Evolutionary conservation across 805 yeast genomes (phyloP).

Genomic region (Ogataea paraovalis): DNA sequence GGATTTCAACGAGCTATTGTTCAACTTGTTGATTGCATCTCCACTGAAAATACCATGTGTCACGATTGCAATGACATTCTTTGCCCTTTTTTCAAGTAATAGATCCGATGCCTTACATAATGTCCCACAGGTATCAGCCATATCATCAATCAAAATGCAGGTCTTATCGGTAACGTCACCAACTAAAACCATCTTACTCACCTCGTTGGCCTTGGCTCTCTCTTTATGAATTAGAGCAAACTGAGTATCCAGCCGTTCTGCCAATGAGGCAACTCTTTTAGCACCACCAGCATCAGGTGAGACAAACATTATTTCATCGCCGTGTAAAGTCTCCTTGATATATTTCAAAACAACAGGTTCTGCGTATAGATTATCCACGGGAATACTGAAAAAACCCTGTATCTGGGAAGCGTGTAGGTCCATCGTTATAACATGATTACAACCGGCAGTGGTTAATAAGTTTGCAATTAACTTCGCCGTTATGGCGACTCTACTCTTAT

Average conservation of each 20-base stretch:
- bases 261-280: slow-evolving; percentile 90
- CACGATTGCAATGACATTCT: slow-evolving; percentile 84
- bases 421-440: slow-evolving; percentile 93
- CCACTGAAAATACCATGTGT: slow-evolving; percentile 95
- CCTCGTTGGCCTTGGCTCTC: slow-evolving; percentile 92
- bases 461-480: slow-evolving; percentile 94
- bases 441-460: slow-evolving; percentile 88
- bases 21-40: slow-evolving; percentile 70
- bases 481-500: slow-evolving; percentile 92
- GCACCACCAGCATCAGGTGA: slow-evolving; percentile 99
- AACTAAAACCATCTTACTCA: slow-evolving; percentile 89
- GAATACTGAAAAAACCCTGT: slow-evolving; percentile 93
- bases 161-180: slow-evolving; percentile 86
- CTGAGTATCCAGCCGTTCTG: slow-evolving; percentile 85
- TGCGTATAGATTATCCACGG: slow-evolving; percentile 93
- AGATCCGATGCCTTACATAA: slow-evolving; percentile 92
- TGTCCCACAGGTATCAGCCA: slow-evolving; percentile 99
- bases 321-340: slow-evolving; percentile 59
- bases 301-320: slow-evolving; percentile 67
- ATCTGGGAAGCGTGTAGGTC: slow-evolving; percentile 97
- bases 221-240: slow-evolving; percentile 97
- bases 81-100: slow-evolving; percentile 74
- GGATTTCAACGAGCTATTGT: slow-evolving; percentile 58
- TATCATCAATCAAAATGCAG: slow-evolving; percentile 89
- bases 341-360: slow-evolving; percentile 87